Evolutionary conservation across 2,329 filamentous ascomycete genomes (phyloP).

Genomic region (Colletotrichum sp.): DNA sequence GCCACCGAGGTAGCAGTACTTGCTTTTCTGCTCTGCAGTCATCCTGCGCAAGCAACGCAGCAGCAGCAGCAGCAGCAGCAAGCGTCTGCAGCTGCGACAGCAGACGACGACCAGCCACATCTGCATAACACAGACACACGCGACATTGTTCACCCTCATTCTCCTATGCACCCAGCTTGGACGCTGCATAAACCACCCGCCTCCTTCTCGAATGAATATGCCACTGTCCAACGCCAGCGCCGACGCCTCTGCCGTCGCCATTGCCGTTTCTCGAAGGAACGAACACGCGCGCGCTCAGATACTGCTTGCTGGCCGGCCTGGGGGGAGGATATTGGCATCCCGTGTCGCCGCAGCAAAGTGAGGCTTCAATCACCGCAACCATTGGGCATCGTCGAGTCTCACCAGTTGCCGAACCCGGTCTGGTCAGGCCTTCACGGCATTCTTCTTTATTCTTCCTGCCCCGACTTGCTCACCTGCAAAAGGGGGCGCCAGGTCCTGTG

Average conservation of each 20-base stretch:
- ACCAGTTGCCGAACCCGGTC: slow-evolving; percentile 5
- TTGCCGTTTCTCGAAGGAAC: neutral
- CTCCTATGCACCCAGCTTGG: neutral
- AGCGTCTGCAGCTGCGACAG: neutral
- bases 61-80: neutral
- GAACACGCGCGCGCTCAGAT: neutral
- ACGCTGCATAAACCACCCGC: neutral
- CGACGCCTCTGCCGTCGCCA: neutral
- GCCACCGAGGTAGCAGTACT: slow-evolving; percentile 4
- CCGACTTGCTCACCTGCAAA: neutral
- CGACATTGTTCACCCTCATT: neutral
- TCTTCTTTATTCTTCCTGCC: neutral
- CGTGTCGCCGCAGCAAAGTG: neutral
- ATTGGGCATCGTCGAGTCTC: slow-evolving; percentile 21
- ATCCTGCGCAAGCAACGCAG: neutral
- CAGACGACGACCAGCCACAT: neutral
- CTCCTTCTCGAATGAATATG: neutral
- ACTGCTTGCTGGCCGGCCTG: neutral
- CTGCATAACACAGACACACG: neutral
- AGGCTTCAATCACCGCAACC: slow-evolving; percentile 3
- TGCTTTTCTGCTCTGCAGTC: neutral
- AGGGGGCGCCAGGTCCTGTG: neutral
- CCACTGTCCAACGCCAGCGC: neutral
- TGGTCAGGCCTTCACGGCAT: neutral
- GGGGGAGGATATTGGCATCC: neutral